Conservation (phyloP, 2,329 filamentous ascomycete genomes). For the Salinomyces thailandicus region DNA sequence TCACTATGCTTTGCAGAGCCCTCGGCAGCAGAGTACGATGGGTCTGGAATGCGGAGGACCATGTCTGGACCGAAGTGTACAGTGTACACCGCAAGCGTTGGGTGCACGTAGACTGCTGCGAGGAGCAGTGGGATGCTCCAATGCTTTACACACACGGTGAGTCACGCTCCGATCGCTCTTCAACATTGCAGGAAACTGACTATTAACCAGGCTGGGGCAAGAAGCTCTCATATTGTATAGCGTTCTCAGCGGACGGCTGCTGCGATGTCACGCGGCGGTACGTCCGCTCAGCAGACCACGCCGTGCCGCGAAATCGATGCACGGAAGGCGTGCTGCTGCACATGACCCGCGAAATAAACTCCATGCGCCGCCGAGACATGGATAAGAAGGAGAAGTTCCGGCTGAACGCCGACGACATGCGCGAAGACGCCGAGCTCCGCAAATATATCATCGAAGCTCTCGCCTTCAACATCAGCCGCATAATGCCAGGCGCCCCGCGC, state of each 20-base stretch:
- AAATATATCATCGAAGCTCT: conserved; percentile 64
- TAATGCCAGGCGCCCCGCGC: conserved; percentile 38
- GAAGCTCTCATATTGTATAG: conserved; percentile 94
- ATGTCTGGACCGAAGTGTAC: conserved; percentile 97
- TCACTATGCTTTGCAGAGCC: conserved; percentile 93
- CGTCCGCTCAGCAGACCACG: conserved; percentile 60
- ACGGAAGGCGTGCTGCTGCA: conserved; percentile 84
- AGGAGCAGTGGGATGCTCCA: conserved; percentile 91
- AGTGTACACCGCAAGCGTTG: conserved; percentile 86
- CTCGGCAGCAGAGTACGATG: conserved; percentile 84
- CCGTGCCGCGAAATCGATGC: conserved; percentile 64
- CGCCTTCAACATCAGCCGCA: conserved; percentile 59
- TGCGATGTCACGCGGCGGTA: conserved; percentile 59
- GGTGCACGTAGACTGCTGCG: conserved; percentile 94
- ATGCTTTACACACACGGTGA: conserved; percentile 76
- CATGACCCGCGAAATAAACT: conserved; percentile 84
- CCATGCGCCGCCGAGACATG: conserved; percentile 72
- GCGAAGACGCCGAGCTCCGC: conserved; percentile 65
- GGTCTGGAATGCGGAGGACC: conserved; percentile 97
- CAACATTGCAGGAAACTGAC: conserved; percentile 1
- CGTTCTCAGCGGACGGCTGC: conserved; percentile 81
- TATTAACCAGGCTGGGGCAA: conserved; percentile 64
- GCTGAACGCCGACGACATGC: conserved; percentile 68
- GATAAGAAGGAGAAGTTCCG: conserved; percentile 74
- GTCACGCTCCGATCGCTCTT: conserved; percentile 19